phyloP scores from a whole-genome alignment of 441 rosid species.

The Corymbia citriodora region DNA sequence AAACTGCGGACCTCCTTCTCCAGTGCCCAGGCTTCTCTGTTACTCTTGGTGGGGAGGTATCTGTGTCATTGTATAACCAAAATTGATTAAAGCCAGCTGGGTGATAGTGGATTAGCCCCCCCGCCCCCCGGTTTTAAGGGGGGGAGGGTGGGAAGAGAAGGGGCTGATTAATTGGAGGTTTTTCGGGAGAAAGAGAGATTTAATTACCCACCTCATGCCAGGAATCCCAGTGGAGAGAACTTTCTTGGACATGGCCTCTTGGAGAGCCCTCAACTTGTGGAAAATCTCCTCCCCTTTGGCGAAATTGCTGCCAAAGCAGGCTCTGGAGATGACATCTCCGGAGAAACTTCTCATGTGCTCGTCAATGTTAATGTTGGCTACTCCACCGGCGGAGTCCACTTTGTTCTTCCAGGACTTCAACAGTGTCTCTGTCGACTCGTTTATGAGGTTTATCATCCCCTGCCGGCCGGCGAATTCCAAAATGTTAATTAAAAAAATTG shows the following conservation, averaged over 20 bases:
- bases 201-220: slow-evolving; percentile 22
- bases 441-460: slow-evolving; percentile 32
- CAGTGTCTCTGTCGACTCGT: slow-evolving; percentile 24
- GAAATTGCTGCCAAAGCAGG: slow-evolving; percentile 46
- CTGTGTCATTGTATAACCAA: neutral
- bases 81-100: neutral
- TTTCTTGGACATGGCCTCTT: slow-evolving; percentile 33
- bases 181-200: neutral
- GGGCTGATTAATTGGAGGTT: neutral
- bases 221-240: slow-evolving; percentile 29
- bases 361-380: slow-evolving; percentile 31
- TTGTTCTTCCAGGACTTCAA: slow-evolving; percentile 32
- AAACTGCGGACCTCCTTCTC: slow-evolving; percentile 32
- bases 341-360: slow-evolving; percentile 36
- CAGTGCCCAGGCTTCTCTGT: slow-evolving; percentile 34
- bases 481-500: neutral
- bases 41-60: slow-evolving; percentile 27
- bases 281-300: slow-evolving; percentile 40
- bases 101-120: neutral
- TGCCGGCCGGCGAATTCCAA: neutral
- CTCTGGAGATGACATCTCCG: slow-evolving; percentile 50
- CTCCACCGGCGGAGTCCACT: slow-evolving; percentile 24
- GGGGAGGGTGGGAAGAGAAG: neutral
- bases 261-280: slow-evolving; percentile 31
- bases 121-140: neutral